Base-by-base conservation (phyloP, 2,329 filamentous ascomycete genomes). In the Colletotrichum sp. region DNA sequence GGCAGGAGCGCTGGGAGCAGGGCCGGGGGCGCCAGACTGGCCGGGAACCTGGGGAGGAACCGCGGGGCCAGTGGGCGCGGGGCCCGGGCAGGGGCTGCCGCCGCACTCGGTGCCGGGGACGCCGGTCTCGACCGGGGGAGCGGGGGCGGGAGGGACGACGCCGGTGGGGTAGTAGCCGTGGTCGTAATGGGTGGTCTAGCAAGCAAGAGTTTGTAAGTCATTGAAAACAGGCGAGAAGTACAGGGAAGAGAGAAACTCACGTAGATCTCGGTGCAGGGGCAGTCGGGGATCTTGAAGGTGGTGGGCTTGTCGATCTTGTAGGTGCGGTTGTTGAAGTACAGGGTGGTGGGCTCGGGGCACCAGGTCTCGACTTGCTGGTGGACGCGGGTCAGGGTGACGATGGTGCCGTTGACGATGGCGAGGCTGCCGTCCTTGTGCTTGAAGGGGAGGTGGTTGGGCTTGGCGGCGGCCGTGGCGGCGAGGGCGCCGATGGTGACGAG, bases 241-340 rank as follows among this genome's bases (percentile, higher is more conserved):
- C 1, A 32, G 10, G 10, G 30, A 32, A 32, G 30, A 12, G 30
- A 32, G 6, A 44, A 44, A 70, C 76, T 70, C 55, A 77, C 76
- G 26, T 63, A 76, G 15, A 66, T 48, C 66, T 71, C 52, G 60
- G 89, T 90, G 85, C 89, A 90, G 74, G 89, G 88, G 83, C 89
- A 91, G 81, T 90, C 84, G 48, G 85, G 87, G 72, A 93, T 88
- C 80, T 89, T 91, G 78, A 92, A 83, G 71, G 88, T 89, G 79
- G 90, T 84, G 76, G 91, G 87, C 81, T 87, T 85, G 68, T 88
- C 89, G 79, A 92, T 87, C 64, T 89, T 88, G 86, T 90, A 92
- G 65, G 85, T 85, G 82, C 88, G 86, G 81, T 84, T 86, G 73
- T 74, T 76, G 66, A 30, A 74, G 70, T 44, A 66, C 57, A 75